phyloP scores from a whole-genome alignment of 2,329 filamentous ascomycete genomes.

The Pseudogymnoascus sp. region DNA sequence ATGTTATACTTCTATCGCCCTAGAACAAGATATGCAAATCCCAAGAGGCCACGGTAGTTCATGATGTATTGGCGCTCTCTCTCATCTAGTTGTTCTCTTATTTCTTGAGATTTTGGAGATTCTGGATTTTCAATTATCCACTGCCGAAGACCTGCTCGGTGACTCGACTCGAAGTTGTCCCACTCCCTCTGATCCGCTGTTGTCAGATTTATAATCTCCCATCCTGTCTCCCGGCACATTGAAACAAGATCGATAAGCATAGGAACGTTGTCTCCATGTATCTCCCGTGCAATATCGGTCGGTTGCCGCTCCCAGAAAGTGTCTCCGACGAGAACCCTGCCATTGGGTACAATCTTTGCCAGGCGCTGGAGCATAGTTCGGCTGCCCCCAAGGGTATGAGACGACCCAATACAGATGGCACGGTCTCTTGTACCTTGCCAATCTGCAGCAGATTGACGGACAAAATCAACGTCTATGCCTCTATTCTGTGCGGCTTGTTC shows the following conservation, averaged over 20 bases:
- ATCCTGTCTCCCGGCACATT: neutral
- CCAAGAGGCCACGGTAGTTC: neutral
- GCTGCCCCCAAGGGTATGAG: neutral
- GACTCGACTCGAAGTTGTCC: conserved; percentile 7
- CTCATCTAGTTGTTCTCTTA: neutral
- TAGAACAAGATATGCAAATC: conserved; percentile 3
- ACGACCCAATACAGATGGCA: neutral
- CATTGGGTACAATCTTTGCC: neutral
- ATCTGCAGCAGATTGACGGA: neutral
- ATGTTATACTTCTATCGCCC: neutral
- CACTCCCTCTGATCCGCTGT: conserved; percentile 4
- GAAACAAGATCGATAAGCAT: neutral
- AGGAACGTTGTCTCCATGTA: neutral
- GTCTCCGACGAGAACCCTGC: conserved; percentile 2
- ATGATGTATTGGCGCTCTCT: neutral
- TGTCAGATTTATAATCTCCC: conserved; percentile 1
- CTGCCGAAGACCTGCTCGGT: neutral
- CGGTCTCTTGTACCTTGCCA: neutral
- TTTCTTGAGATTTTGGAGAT: neutral
- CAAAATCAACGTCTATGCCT: neutral
- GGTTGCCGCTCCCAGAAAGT: conserved; percentile 1
- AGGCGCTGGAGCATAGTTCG: conserved; percentile 4
- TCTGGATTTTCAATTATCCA: conserved; percentile 4
- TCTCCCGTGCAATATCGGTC: neutral
- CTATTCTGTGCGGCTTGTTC: neutral